phyloP scores from a whole-genome alignment of 169 alveolate species.

The Plasmodium sp. region DNA sequence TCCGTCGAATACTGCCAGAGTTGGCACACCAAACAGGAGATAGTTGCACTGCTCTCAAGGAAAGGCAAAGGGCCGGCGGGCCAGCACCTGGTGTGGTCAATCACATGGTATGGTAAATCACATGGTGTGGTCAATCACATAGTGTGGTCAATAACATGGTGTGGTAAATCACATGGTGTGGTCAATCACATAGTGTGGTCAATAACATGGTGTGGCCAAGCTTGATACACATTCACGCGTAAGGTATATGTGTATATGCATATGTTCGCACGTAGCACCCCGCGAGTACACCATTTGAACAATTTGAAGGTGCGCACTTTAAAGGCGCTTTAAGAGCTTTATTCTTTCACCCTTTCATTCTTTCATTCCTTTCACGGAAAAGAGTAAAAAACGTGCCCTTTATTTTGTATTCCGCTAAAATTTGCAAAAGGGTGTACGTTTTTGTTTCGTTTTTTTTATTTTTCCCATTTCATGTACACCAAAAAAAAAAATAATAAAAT shows the following conservation, averaged over 20 bases:
- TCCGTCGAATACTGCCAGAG: background rate
- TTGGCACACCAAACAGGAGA: background rate
- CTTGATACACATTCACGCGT: background rate
- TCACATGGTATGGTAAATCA: too few relatives aligned
- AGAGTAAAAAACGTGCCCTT: background rate
- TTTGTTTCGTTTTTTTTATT: background rate
- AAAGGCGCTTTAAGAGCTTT: background rate
- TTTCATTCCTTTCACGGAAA: background rate
- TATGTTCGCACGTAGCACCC: background rate
- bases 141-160: background rate
- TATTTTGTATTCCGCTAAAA: background rate
- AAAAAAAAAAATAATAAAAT: background rate
- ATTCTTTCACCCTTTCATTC: background rate
- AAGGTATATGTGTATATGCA: background rate
- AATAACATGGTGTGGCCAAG: background rate
- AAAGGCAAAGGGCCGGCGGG: background rate
- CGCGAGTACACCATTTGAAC: background rate
- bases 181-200: background rate
- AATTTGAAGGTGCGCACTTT: background rate
- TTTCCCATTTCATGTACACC: background rate
- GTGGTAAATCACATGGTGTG: background rate
- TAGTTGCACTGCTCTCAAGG: background rate
- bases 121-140: background rate
- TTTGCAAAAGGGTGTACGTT: background rate
- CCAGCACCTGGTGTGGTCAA: background rate